Evolutionary conservation across 805 yeast genomes (phyloP), one percentile per base, ranked within the genome.

Genomic region (Kodamaea kakaduensis): DNA sequence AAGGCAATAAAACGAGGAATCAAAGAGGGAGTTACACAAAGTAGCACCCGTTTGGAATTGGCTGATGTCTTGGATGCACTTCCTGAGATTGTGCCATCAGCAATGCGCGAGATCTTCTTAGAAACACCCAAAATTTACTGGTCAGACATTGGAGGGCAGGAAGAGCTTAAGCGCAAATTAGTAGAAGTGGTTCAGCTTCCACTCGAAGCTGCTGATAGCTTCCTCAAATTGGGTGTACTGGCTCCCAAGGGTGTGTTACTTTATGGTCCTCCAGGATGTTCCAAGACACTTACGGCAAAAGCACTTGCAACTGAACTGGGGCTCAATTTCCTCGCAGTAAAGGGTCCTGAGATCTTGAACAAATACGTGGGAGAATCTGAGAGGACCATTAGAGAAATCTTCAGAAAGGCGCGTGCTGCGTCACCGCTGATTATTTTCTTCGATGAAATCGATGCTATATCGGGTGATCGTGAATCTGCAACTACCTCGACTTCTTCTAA

Each of bases 201-300:
- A 0, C 63, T 93, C 18, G 82, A 81, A 38, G 90, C 93, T 2
- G 71, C 84, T 0, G 88, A 78, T 1, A 71, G 95, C 0, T 93
- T 93, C 56, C 67, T 67, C 13, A 66, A 73, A 26, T 67, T 93
- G 9, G 97, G 97, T 0, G 81, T 93, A 3, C 67, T 75, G 27
- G 88, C 97, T 0, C 99, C 99, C 3, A 84, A 86, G 46, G 99
- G 99, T 23, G 83, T 93, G 1, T 59, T 93, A 31, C 66, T 93
- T 14, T 93, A 93, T 58, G 99, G 99, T 0, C 99, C 99, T 1
- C 97, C 98, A 0, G 98, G 98, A 10, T 90, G 97, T 64, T 89
- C 97, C 8, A 90, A 90, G 51, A 90, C 98, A 0, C 61, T 90
- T 42, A 86, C 95, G 0, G 97, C 97, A 2, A 90, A 90, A 52